Evolutionary conservation across 192 early-diverging fungal species (phyloP).

Genomic region (Piromyces sp.): DNA sequence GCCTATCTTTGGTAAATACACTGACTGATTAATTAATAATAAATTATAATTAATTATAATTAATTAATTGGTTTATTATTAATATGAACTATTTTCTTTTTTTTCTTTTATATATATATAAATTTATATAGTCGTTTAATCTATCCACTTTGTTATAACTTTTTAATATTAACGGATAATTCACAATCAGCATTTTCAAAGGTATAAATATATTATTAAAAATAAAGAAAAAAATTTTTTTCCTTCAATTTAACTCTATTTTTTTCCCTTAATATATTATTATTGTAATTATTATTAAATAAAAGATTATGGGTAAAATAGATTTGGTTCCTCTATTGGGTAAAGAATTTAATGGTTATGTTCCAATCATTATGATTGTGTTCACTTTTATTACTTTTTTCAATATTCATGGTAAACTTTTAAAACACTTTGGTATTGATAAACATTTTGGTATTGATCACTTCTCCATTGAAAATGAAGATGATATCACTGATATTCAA

Average conservation of each 20-base stretch:
- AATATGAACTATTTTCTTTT: too few species aligned
- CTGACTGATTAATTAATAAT: too few species aligned
- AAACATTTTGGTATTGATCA: neutral
- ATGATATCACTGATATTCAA: neutral
- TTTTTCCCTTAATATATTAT: too few species aligned
- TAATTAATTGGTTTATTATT: too few species aligned
- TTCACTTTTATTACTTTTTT: conserved; percentile 55
- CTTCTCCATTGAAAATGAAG: neutral
- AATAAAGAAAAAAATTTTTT: too few species aligned
- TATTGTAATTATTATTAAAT: neutral
- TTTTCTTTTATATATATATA: too few species aligned
- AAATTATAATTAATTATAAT: too few species aligned
- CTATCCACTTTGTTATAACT: conserved; percentile 87
- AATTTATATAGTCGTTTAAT: conserved; percentile 17
- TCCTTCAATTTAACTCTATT: too few species aligned
- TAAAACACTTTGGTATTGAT: neutral
- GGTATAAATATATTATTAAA: too few species aligned
- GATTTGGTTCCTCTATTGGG: conserved; percentile 84
- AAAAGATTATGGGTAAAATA: conserved; percentile 55
- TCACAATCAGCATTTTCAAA: conserved; percentile 23
- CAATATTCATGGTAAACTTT: conserved; percentile 47
- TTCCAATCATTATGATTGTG: conserved; percentile 71
- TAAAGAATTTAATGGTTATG: conserved; percentile 65
- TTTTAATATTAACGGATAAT: conserved; percentile 51
- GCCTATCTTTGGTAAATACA: conserved; percentile 66